Evolutionary conservation across 2,329 filamentous ascomycete species (phyloP), one percentile per base, ranked within the genome.

Genomic region (Curvularia sp.): DNA sequence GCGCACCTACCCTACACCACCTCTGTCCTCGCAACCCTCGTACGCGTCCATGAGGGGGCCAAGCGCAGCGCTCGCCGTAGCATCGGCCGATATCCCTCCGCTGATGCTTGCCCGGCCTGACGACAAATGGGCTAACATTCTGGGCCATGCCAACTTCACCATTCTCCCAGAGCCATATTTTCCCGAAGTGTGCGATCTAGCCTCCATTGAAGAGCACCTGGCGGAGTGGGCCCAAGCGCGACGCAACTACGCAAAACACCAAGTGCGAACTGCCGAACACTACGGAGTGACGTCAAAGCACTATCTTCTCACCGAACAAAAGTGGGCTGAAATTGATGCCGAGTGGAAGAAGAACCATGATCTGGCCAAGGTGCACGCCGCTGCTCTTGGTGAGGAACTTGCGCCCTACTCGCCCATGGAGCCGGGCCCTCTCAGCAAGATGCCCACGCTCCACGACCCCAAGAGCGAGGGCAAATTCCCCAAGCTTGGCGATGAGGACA

Each of bases 121-220:
- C 49, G 92, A 96, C 73, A 87, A 89, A 65, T 97, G 94, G 94
- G 89, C 91, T 1, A 86, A 89, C 71, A 87, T 87, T 55, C 86
- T 98, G 13, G 94, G 94, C 27, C 93, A 98, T 74, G 93, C 93
- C 64, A 97, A 98, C 80, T 97, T 96, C 75, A 93, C 86, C 68
- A 96, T 98, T 67, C 80, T 86, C 21, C 93, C 93, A 0, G 86
- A 89, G 73, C 94, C 93, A 0, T 97, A 97, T 71, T 77, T 86
- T 8, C 89, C 92, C 0, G 83, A 87, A 15, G 73, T 73, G 2
- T 86, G 86, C 61, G 87, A 89, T 64, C 72, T 88, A 9, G 82
- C 85, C 4, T 79, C 82, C 3, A 86, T 87, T 70, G 84, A 84
- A 32, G 84, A 87, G 70, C 82, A 97, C 49, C 87, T 90, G 50